Base-by-base conservation (phyloP, 257 asterid genomes). In the Hygrophila difformis region DNA sequence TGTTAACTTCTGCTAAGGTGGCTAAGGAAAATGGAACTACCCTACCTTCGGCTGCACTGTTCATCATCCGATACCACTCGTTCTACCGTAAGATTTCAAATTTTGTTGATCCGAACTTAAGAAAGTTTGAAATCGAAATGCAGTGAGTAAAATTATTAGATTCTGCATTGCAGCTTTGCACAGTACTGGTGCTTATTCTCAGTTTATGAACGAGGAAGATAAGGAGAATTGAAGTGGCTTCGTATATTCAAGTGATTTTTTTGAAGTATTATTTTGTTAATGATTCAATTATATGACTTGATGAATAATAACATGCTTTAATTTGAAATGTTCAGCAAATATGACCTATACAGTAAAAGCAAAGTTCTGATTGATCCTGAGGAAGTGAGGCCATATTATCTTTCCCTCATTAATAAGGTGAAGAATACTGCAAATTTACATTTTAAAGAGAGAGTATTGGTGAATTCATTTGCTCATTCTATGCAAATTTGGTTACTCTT, bases 61-160 rank as follows among this genome's bases (percentile, higher is more conserved):
- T n/a, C n/a, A n/a, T n/a, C n/a, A n/a, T n/a, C n/a, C n/a, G n/a
- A 8, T 73, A 64, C 52, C 76, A 73, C 29, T 73, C 81, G 5
- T 73, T 73, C 31, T 73, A 73, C 24, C 66, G 74, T 67, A 42
- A 61, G 69, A 47, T 36, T 36, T n/a, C n/a, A n/a, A n/a, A n/a
- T n/a, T n/a, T n/a, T n/a, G n/a, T n/a, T n/a, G n/a, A n/a, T n/a
- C n/a, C n/a, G n/a, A n/a, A n/a, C n/a, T n/a, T n/a, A n/a, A n/a
- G n/a, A n/a, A n/a, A n/a, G n/a, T n/a, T n/a, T n/a, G n/a, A n/a
- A n/a, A n/a, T n/a, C n/a, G n/a, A n/a, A n/a, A n/a, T n/a, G n/a
- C n/a, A n/a, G n/a, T n/a, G n/a, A n/a, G n/a, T n/a, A n/a, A n/a
- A n/a, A n/a, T n/a, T n/a, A n/a, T n/a, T n/a, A n/a, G n/a, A n/a